Conservation (phyloP, 1,284 basidiomycete genomes). For the Moniliella sp. region DNA sequence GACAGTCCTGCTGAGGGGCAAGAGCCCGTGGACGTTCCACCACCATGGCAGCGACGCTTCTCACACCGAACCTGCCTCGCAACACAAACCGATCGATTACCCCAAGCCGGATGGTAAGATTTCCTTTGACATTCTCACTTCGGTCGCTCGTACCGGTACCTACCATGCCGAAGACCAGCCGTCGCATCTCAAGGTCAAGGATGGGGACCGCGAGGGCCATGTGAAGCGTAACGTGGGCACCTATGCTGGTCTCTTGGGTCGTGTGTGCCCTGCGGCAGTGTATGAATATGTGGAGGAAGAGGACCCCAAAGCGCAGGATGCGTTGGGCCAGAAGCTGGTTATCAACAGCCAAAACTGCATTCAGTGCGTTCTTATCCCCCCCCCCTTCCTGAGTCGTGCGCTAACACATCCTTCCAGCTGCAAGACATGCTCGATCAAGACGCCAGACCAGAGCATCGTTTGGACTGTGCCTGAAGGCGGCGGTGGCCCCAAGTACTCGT, state of each 20-base stretch:
- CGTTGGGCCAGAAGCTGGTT: slow-evolving; percentile 61
- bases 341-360: slow-evolving; percentile 52
- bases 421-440: slow-evolving; percentile 30
- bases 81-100: slow-evolving; percentile 65
- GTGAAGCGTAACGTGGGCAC: slow-evolving; percentile 44
- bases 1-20: slow-evolving; percentile 60
- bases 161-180: slow-evolving; percentile 93
- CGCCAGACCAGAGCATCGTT: slow-evolving; percentile 25
- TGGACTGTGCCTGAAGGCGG: slow-evolving; percentile 31
- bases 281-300: slow-evolving; percentile 73
- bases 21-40: slow-evolving; percentile 76
- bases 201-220: slow-evolving; percentile 45
- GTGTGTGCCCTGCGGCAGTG: slow-evolving; percentile 81
- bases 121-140: slow-evolving; percentile 80
- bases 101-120: slow-evolving; percentile 72
- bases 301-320: slow-evolving; percentile 41
- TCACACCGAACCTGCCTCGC: slow-evolving; percentile 26
- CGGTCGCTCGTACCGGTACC: slow-evolving; percentile 71
- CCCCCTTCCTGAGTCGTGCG: neutral
- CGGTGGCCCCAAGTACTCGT: slow-evolving; percentile 30
- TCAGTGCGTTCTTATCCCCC: slow-evolving; percentile 5
- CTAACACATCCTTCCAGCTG: neutral
- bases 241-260: slow-evolving; percentile 65
- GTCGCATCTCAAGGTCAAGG: slow-evolving; percentile 49
- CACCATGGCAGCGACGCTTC: slow-evolving; percentile 49